Percentiles rank a stretch among this genome's conserved stretches.
These are phyloP conservation scores for Pascua guehoae DNA, from an alignment of 1,284 basidiomycete genomes.

Conservation along the genomic window DNA sequence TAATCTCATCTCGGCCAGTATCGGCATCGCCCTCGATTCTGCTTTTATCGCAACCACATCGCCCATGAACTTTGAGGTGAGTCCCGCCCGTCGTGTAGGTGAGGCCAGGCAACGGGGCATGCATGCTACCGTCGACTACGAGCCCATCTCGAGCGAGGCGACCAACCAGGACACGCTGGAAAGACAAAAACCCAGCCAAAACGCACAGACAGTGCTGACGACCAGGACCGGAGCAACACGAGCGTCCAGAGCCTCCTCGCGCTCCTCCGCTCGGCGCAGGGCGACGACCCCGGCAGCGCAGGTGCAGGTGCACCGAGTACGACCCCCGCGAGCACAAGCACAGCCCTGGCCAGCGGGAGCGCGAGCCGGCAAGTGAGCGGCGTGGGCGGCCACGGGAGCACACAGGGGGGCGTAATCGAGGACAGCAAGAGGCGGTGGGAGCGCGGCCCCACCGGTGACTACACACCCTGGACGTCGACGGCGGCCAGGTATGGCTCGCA, in stretches of 20 bases:
- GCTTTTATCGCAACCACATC: background rate
- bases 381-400: background rate
- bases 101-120: background rate
- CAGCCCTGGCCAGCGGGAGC: background rate
- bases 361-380: background rate
- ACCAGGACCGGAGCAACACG: slow-evolving; percentile 22
- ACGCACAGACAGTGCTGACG: background rate
- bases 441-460: too few species aligned
- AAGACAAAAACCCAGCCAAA: background rate
- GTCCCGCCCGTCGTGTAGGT: background rate
- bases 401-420: too few species aligned
- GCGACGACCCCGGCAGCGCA: slow-evolving; percentile 4
- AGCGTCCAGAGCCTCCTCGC: slow-evolving; percentile 37
- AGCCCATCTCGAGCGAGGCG: too few species aligned
- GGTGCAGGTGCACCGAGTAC: background rate
- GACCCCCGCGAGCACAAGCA: background rate
- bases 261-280: slow-evolving; percentile 35
- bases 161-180: background rate
- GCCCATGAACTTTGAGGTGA: slow-evolving; percentile 14
- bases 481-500: too few species aligned
- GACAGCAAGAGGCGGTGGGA: too few species aligned
- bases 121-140: background rate
- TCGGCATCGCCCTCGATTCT: background rate
- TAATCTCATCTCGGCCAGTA: too few species aligned
- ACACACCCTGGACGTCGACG: too few species aligned